Evolutionary conservation across 306 rosid species (phyloP).

Genomic region (Rubus idaeus): DNA sequence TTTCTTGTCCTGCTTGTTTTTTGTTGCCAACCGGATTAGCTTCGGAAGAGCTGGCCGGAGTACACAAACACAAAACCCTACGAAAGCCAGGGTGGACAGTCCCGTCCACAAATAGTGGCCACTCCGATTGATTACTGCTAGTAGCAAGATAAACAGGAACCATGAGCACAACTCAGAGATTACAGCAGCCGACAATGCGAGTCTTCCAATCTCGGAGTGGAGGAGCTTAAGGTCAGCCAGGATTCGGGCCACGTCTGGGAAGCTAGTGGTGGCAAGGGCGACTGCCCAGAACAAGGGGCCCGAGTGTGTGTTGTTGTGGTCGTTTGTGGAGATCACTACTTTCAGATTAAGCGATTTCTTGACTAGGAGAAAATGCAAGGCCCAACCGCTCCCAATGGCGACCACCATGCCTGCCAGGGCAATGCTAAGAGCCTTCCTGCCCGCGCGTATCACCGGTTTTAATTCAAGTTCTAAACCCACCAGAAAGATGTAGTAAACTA

Average conservation of each 20-base stretch:
- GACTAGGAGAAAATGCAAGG: constrained; percentile 7
- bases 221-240: constrained; percentile 47
- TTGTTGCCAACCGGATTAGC: constrained; percentile 18
- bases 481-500: constrained; percentile 43
- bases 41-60: constrained; percentile 34
- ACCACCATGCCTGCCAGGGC: constrained; percentile 37
- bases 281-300: constrained; percentile 41
- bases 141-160: constrained; percentile 26
- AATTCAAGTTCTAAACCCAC: constrained; percentile 47
- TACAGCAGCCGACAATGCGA: constrained; percentile 38
- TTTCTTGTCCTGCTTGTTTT: constrained; percentile 2
- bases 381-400: constrained; percentile 27
- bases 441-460: constrained; percentile 24
- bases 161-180: constrained; percentile 42
- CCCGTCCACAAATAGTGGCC: constrained; percentile 5
- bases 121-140: constrained; percentile 1
- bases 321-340: not conserved
- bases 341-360: not conserved
- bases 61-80: not conserved
- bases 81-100: constrained; percentile 18
- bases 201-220: constrained; percentile 39
- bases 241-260: constrained; percentile 39
- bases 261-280: constrained; percentile 40
- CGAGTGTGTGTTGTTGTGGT: not conserved
- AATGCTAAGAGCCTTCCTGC: constrained; percentile 28